These are phyloP conservation scores for Schoenoplectus tabernaemontani DNA, from an alignment of 202 grass and related monocot genomes.

Conservation along the genomic window DNA sequence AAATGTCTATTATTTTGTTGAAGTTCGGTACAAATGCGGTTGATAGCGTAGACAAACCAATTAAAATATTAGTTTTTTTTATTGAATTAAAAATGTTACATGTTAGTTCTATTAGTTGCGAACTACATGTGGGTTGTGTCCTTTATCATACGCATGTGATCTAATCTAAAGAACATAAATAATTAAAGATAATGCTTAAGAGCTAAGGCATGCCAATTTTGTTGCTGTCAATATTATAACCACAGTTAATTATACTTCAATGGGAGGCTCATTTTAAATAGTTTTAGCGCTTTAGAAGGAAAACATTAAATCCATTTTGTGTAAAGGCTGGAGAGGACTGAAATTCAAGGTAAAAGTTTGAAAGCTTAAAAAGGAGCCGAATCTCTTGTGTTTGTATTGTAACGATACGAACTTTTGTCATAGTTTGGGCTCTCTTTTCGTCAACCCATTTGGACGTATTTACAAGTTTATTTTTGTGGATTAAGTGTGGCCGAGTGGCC, in stretches of 20 bases:
- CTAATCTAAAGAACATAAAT: neutral
- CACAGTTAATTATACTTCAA: too few relatives aligned
- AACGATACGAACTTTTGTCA: conserved; percentile 9
- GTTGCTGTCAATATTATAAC: neutral
- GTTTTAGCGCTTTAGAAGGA: too few relatives aligned
- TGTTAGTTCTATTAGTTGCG: neutral
- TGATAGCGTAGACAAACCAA: too few relatives aligned
- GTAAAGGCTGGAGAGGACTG: neutral
- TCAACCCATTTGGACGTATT: conserved; percentile 13
- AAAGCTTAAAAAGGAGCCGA: conserved; percentile 13
- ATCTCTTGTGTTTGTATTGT: conserved; percentile 8
- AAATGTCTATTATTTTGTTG: neutral
- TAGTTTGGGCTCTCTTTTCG: neutral
- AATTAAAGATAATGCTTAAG: neutral
- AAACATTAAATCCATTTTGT: neutral
- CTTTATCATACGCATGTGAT: neutral
- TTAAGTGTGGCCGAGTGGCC: too few relatives aligned
- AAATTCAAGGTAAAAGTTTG: neutral
- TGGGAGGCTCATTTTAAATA: too few relatives aligned
- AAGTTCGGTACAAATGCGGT: neutral
- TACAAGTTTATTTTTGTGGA: neutral
- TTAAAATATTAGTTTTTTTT: neutral
- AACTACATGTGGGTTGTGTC: neutral
- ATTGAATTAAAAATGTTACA: neutral
- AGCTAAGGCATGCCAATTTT: neutral